Evolutionary conservation across 2,329 filamentous ascomycete genomes (phyloP).

Genomic region (Talaromyces atroroseus): DNA sequence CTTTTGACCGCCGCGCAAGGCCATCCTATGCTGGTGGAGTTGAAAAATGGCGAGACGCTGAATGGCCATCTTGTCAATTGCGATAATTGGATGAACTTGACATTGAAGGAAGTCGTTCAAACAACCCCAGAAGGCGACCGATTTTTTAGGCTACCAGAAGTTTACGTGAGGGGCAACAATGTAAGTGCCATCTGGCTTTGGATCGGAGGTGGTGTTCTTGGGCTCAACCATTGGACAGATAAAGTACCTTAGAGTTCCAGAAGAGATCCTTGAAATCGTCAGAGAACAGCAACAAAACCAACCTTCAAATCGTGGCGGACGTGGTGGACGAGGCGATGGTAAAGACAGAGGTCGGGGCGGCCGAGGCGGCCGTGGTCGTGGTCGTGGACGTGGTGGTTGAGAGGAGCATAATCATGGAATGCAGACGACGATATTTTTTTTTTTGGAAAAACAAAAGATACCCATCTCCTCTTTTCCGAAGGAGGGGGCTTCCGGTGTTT

Average conservation of each 20-base stretch:
- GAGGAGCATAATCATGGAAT: constrained; percentile 13
- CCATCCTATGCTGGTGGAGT: constrained; percentile 95
- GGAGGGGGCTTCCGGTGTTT: constrained; percentile 22
- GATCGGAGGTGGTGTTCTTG: neutral
- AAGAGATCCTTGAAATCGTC: constrained; percentile 91
- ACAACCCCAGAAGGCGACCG: constrained; percentile 92
- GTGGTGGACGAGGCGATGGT: constrained; percentile 32
- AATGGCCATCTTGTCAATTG: constrained; percentile 95
- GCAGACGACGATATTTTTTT: neutral
- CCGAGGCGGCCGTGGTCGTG: constrained; percentile 41
- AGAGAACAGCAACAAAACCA: constrained; percentile 78
- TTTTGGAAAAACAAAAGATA: constrained; percentile 26
- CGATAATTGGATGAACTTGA: constrained; percentile 99
- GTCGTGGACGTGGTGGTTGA: constrained; percentile 37
- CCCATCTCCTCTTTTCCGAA: constrained; percentile 20
- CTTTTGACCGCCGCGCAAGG: constrained; percentile 93
- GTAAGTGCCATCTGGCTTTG: constrained; percentile 48
- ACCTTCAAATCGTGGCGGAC: constrained; percentile 37
- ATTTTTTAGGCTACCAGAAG: constrained; percentile 86
- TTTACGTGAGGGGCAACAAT: constrained; percentile 96
- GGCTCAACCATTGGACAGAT: constrained; percentile 56
- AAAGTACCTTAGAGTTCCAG: constrained; percentile 93
- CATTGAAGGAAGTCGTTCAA: constrained; percentile 92
- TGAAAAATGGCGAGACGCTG: constrained; percentile 95
- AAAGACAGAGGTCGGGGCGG: constrained; percentile 38